phyloP scores from a whole-genome alignment of 1,139 yeast species.

The Candida tropicalis region DNA sequence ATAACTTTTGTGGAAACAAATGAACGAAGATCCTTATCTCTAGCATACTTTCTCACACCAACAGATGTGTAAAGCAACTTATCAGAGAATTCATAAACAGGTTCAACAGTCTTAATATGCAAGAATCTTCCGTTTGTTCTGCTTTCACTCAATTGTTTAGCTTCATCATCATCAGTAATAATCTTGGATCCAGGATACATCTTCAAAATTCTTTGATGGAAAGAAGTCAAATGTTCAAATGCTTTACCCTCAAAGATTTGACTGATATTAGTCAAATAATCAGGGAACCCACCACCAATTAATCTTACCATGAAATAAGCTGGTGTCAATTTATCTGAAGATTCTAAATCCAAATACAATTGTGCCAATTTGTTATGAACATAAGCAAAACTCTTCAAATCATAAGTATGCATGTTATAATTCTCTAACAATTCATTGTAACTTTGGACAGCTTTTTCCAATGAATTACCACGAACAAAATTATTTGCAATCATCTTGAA shows the following conservation, averaged over 20 bases:
- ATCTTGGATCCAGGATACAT: conserved; percentile 84
- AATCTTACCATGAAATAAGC: conserved; percentile 80
- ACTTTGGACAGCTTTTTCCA: conserved; percentile 76
- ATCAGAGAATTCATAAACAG: conserved; percentile 57
- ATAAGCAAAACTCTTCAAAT: conserved; percentile 73
- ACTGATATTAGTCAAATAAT: conserved; percentile 70
- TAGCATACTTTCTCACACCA: conserved; percentile 69
- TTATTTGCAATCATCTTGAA: conserved; percentile 73
- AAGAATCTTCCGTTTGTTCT: conserved; percentile 64
- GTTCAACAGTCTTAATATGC: conserved; percentile 74
- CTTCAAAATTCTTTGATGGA: conserved; percentile 74
- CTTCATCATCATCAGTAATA: conserved; percentile 67
- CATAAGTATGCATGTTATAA: conserved; percentile 73
- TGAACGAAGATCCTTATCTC: conserved; percentile 68
- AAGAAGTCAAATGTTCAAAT: conserved; percentile 83
- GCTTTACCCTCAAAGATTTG: conserved; percentile 87
- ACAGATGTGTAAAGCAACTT: conserved; percentile 51
- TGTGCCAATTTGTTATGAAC: conserved; percentile 72
- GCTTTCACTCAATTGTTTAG: conserved; percentile 51
- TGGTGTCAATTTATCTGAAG: conserved; percentile 73
- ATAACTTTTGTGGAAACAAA: conserved; percentile 72
- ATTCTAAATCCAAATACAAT: conserved; percentile 68
- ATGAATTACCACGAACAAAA: conserved; percentile 70
- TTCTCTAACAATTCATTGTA: conserved; percentile 78
- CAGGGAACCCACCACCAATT: conserved; percentile 85